Evolutionary conservation across 768 basidiomycete species (phyloP), one percentile per base, ranked within the genome.

Genomic region (Suillus luteus): DNA sequence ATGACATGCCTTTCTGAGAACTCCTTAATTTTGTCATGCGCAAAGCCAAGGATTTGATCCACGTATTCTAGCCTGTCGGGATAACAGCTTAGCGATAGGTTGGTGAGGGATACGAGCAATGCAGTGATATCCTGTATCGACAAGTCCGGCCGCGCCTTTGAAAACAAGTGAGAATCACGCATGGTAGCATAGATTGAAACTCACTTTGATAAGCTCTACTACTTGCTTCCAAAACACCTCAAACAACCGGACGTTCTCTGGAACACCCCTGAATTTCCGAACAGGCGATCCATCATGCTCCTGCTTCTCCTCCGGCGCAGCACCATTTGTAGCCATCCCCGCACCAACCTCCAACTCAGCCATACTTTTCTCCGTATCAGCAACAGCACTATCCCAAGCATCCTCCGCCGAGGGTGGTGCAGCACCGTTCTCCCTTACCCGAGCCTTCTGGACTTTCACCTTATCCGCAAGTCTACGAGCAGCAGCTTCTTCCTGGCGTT

Each of bases 161-260:
- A 55, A 54, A 12, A 37, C 38, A 40, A 52, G 46, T 73, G 27
- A 68, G 64, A 22, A 52, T 57, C 37, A 1, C 37, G 24, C 35
- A 63, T 17, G 0, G 15, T 15, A 38, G 51, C 15, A 12, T 38
- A 37, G 17, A 15, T 27, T 35, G 15, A 51, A 22, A 72, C 84
- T 22, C 68, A 93, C 95, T 86, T 96, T 97, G 82, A 99, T 96
- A 33, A 99, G 86, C 73, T 97, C 91, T 12, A 99, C 96, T 6
- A 99, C 94, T 74, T 99, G 97, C 67, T 92, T 89, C 96, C 97
- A 99, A 75, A 99, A 99, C 12, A 99, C 95, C 73, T 99, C 97
- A 66, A 99, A 99, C 59, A 99, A 77, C 72, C 91, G 93, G 27
- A 97, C 97, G 67, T 98, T 85, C 73, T 95, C 92, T 9, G 97